Conservation (phyloP, 257 asterid genomes). For the Solanum infundibuliforme region DNA sequence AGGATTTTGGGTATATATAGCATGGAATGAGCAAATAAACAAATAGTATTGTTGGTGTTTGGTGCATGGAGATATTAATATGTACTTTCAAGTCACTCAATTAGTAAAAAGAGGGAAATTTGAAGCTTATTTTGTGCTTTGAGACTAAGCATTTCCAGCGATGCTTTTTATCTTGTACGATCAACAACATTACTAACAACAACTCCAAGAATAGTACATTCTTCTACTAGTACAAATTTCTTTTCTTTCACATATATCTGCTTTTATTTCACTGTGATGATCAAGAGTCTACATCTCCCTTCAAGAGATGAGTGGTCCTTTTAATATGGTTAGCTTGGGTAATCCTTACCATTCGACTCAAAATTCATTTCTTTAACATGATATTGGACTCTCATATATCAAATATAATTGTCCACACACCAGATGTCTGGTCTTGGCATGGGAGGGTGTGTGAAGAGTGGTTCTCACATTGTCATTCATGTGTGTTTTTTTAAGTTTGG, state of each 20-base stretch:
- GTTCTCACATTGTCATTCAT: not conserved
- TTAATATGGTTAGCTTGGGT: not conserved
- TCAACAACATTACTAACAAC: not conserved
- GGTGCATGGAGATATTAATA: constrained; percentile 16
- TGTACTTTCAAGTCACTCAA: constrained; percentile 49
- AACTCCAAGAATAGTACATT: not conserved
- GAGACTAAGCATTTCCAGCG: constrained; percentile 40
- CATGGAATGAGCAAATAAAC: not conserved
- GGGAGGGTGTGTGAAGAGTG: not conserved
- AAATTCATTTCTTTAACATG: not conserved
- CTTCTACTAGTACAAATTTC: not conserved
- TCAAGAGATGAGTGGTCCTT: not conserved
- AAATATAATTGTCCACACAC: not conserved
- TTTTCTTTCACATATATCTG: not conserved
- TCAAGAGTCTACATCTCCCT: not conserved
- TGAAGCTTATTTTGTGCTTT: constrained; percentile 33
- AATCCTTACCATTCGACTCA: rapidly evolving
- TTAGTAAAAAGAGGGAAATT: not conserved
- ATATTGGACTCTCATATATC: not conserved
- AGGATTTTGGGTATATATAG: constrained; percentile 24
- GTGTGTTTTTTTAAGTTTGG: not conserved
- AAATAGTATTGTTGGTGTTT: constrained; percentile 1
- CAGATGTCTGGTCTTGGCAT: not conserved
- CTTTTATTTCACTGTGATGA: not conserved
- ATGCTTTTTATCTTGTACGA: constrained; percentile 1